These are phyloP conservation scores for Penicillium cataractarum DNA, from an alignment of 495 filamentous ascomycete genomes.

Conservation along the genomic window DNA sequence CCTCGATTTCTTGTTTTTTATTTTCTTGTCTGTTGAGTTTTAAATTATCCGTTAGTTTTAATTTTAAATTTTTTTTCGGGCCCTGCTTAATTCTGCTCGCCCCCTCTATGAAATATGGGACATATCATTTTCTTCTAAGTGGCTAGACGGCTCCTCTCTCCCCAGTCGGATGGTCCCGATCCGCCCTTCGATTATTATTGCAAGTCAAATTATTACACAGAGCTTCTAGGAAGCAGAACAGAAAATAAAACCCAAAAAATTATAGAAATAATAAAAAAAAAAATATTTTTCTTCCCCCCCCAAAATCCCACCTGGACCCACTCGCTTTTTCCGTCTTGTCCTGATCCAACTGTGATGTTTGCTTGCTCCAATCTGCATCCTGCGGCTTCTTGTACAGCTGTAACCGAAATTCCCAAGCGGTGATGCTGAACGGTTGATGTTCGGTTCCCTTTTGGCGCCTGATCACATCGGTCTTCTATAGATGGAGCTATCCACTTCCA, in stretches of 20 bases:
- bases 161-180: constrained; percentile 39
- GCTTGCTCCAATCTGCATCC: constrained; percentile 48
- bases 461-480: constrained; percentile 40
- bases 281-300: constrained; percentile 3
- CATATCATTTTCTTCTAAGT: constrained; percentile 22
- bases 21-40: not conserved
- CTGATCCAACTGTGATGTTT: constrained; percentile 29
- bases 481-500: constrained; percentile 42
- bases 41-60: constrained; percentile 18
- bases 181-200: constrained; percentile 20
- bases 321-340: constrained; percentile 24
- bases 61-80: constrained; percentile 13
- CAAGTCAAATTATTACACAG: constrained; percentile 27
- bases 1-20: constrained; percentile 2
- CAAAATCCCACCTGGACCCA: constrained; percentile 22
- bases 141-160: constrained; percentile 9
- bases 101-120: constrained; percentile 9
- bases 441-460: constrained; percentile 39
- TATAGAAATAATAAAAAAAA: constrained; percentile 14
- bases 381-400: constrained; percentile 45
- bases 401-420: constrained; percentile 42
- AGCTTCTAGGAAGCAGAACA: constrained; percentile 2
- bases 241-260: constrained; percentile 23
- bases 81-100: constrained; percentile 9
- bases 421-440: constrained; percentile 41